phyloP scores from a whole-genome alignment of 2,329 filamentous ascomycete species.

The Fusarium humuli region DNA sequence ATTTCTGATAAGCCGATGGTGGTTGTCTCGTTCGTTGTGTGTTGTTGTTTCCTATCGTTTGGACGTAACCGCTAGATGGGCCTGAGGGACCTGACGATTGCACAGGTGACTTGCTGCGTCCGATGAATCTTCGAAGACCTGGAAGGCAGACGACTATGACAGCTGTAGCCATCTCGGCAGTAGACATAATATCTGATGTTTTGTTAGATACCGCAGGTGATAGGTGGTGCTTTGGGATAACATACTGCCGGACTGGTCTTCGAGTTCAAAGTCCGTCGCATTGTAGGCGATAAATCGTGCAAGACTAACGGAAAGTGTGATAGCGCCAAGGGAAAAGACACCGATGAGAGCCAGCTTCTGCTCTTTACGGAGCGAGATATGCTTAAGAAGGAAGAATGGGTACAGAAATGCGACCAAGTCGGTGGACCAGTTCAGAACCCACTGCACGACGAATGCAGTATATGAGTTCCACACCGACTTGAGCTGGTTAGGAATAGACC shows the following conservation, averaged over 20 bases:
- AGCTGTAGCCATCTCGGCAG: constrained; percentile 18
- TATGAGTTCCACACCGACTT: constrained; percentile 21
- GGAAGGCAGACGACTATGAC: constrained; percentile 19
- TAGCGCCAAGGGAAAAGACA: constrained; percentile 16
- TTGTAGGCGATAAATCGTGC: constrained; percentile 20
- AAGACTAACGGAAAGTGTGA: constrained; percentile 8
- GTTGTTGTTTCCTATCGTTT: neutral
- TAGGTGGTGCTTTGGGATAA: accelerated
- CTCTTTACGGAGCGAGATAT: constrained; percentile 5
- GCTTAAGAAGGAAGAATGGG: constrained; percentile 21
- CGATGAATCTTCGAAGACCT: constrained; percentile 11
- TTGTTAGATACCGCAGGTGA: neutral
- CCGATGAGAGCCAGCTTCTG: constrained; percentile 17
- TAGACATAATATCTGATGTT: neutral
- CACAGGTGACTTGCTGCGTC: constrained; percentile 4
- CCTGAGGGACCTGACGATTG: constrained; percentile 1
- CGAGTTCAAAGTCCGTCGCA: constrained; percentile 16
- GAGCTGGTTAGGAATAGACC: constrained; percentile 20
- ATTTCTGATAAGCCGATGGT: constrained; percentile 12
- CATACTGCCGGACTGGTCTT: constrained; percentile 18
- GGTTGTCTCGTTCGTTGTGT: neutral
- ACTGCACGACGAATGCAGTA: constrained; percentile 11
- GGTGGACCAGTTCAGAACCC: constrained; percentile 19
- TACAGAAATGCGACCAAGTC: constrained; percentile 8
- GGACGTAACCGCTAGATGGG: neutral